Conservation (phyloP, 2,329 filamentous ascomycete genomes). For the Periconia sp. region DNA sequence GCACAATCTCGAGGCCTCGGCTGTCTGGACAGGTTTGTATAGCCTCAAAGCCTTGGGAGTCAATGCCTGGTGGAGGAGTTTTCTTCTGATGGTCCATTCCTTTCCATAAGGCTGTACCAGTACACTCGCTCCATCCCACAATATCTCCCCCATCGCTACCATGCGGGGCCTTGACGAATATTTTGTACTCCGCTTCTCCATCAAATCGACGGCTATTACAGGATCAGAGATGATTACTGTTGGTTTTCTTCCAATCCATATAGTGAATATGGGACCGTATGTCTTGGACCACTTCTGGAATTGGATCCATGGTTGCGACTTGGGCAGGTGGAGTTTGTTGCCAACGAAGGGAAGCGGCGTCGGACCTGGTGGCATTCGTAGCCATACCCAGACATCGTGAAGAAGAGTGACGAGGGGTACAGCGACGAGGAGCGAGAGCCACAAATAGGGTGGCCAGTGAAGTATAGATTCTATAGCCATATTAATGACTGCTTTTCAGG, state of each 20-base stretch:
- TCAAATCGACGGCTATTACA: constrained; percentile 50
- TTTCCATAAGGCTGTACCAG: constrained; percentile 58
- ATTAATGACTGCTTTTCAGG: constrained; percentile 5
- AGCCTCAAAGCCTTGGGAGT: constrained; percentile 51
- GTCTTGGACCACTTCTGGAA: constrained; percentile 52
- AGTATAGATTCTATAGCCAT: constrained; percentile 35
- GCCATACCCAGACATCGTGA: constrained; percentile 36
- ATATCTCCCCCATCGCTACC: constrained; percentile 54
- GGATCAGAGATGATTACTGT: constrained; percentile 55
- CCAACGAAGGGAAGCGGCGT: constrained; percentile 54
- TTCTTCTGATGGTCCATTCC: constrained; percentile 52
- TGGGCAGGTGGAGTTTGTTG: constrained; percentile 40
- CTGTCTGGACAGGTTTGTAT: constrained; percentile 58
- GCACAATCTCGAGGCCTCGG: constrained; percentile 56
- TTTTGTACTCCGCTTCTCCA: constrained; percentile 54
- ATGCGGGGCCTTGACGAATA: constrained; percentile 54
- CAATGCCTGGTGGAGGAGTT: constrained; percentile 48
- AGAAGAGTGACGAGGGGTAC: constrained; percentile 32
- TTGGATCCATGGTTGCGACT: constrained; percentile 41
- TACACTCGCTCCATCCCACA: constrained; percentile 52
- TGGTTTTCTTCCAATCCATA: constrained; percentile 56
- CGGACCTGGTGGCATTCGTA: constrained; percentile 55
- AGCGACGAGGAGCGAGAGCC: constrained; percentile 33
- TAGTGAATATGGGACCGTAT: constrained; percentile 57
- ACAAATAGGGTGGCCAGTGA: constrained; percentile 24